Base-by-base conservation (phyloP, 2,329 filamentous ascomycete species). In the Kalaharituber pfeilii region DNA sequence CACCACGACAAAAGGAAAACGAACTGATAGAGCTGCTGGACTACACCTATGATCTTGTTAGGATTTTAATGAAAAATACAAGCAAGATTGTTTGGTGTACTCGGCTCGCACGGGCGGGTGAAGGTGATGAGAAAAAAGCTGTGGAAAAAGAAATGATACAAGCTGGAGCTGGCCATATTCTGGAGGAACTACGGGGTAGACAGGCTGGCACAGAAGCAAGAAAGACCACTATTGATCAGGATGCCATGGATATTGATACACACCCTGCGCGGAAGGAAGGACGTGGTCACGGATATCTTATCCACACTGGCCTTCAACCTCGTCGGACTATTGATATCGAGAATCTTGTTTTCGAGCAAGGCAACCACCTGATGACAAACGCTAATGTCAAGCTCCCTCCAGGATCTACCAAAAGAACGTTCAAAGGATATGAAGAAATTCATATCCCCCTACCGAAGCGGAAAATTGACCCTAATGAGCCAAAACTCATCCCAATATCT, bases 311-410 rank as follows among this genome's bases (percentile, higher is more conserved):
- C 13, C 73, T 98, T 33, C 84, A 91, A 64, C 91, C 93, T 2
- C 81, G 81, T 62, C 86, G 85, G 66, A 72, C 86, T 45, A 86
- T 98, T 67, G 96, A 96, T 66, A 74, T 98, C 51, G 89, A 98
- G 55, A 96, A 96, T 64, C 78, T 98, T 29, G 78, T 95, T 36
- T 98, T 98, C 66, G 91, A 96, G 63, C 89, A 96, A 69, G 91
- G 91, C 52, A 98, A 96, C 65, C 91, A 98, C 72, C 75, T 98
- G 44, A 98, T 96, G 89, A 96, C 91, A n/a, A 98, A 98, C 64
- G 84, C 87, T 5, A 95, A 87, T 66, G 91, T 98, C 49, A 83
- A 84, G 59, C 75, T 98, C 20, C 91, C 91, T 0, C 86, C 94
- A 66, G 91, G 91, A 9, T 94, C 91, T 1, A 95, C 86, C 0